Evolutionary conservation across 768 basidiomycete genomes (phyloP), one percentile per base, ranked within the genome.

Genomic region (Macrolepiota dolichaula): DNA sequence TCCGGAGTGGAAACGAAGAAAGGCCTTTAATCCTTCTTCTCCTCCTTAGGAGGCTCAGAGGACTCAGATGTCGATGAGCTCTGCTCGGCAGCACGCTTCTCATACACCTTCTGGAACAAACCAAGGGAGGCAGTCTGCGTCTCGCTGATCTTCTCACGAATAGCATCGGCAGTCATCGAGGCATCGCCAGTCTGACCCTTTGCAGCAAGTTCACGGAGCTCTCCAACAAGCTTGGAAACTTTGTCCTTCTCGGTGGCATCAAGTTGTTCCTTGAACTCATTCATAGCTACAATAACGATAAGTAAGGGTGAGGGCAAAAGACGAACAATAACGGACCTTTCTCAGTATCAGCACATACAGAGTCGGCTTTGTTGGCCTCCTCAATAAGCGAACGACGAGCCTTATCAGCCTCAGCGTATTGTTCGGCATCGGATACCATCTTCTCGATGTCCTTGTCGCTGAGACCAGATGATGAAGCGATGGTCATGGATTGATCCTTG

Each of bases 41-140:
- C 88, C 68, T 87, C 88, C 71, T 86, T 81, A 70, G 76, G 59
- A 13, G 42, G 75, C 69, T 82, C 77, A 12, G 77, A 70, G 37
- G 73, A 69, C 52, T 72, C 77, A 62, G 78, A 81, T 59, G 82
- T 77, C 72, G 77, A 64, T 53, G 70, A 67, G 64, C 81, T 83
- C 50, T 53, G 55, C 76, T 93, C 91, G 29, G 90, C 88, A 66
- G 84, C 85, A 61, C 89, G 86, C 85, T 96, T 96, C 83, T 95
- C 93, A 72, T 96, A 95, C 13, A 93, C 87, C 88, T 95, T 96
- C 77, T 96, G 91, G 96, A 98, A 98, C 62, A 98, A 88, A 62
- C 92, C 92, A 38, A 98, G 86, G 17, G 94, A 96, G 15, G 96
- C 96, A 68, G 91, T 88, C 71, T 98, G 96, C 4, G 94, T 94